phyloP scores from a whole-genome alignment of 2,329 filamentous ascomycete genomes.

The Fusarium nodosum region DNA sequence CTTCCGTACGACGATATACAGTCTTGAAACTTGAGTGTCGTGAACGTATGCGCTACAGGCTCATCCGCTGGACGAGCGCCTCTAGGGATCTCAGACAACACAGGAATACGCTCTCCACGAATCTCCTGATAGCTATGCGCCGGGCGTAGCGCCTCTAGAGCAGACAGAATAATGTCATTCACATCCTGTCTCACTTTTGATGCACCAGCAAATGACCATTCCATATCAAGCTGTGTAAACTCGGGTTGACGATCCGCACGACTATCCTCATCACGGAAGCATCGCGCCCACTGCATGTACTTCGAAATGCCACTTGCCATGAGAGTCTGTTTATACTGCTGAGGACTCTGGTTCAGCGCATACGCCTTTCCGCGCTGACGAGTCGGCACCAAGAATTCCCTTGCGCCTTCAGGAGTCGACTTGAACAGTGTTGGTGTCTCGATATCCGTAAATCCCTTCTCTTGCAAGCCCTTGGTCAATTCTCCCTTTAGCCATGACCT shows the following conservation, averaged over 20 bases:
- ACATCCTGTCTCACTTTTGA: conserved; percentile 53
- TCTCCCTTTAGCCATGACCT: conserved; percentile 71
- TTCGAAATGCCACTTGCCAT: conserved; percentile 88
- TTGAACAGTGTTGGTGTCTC: conserved; percentile 98
- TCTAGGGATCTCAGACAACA: conserved; percentile 48
- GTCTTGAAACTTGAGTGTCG: conserved; percentile 55
- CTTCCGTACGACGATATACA: conserved; percentile 84
- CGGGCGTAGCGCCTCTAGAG: conserved; percentile 50
- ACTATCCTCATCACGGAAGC: conserved; percentile 95
- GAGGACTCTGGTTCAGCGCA: conserved; percentile 93
- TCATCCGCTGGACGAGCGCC: conserved; percentile 30
- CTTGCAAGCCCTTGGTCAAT: conserved; percentile 67
- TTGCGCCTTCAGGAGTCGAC: conserved; percentile 93
- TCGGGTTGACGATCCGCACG: conserved; percentile 94
- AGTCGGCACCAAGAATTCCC: conserved; percentile 94
- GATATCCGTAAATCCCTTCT: conserved; percentile 77
- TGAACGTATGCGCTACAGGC: conserved; percentile 52
- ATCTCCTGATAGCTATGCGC: conserved; percentile 74
- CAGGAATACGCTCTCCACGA: conserved; percentile 53
- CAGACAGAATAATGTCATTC: conserved; percentile 53
- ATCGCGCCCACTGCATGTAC: conserved; percentile 94
- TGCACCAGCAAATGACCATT: conserved; percentile 86
- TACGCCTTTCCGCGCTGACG: conserved; percentile 82
- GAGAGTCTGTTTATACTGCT: conserved; percentile 98
- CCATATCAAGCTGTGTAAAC: conserved; percentile 93